These are phyloP conservation scores for Nitzschia putrida DNA, from an alignment of 108 stramenopile genomes.

Conservation along the genomic window DNA sequence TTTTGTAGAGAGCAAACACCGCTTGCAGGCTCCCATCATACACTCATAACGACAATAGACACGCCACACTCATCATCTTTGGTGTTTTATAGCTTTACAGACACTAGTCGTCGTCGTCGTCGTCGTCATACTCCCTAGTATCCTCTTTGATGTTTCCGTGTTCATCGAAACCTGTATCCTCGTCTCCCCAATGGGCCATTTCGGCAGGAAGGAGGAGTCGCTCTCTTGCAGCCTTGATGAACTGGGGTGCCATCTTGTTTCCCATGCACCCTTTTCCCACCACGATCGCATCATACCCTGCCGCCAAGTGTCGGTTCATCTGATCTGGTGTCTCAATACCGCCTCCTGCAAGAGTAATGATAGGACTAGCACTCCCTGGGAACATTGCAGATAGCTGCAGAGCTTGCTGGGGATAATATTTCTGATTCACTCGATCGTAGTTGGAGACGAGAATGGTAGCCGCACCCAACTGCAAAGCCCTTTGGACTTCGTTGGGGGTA, in stretches of 20 bases:
- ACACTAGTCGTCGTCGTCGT: not conserved
- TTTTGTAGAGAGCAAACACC: too few relatives aligned
- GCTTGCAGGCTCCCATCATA: too few relatives aligned
- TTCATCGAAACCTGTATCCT: conserved; percentile 80
- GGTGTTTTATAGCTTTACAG: not conserved
- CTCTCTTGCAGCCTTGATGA: conserved; percentile 84
- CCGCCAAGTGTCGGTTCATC: conserved; percentile 84
- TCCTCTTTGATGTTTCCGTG: conserved; percentile 69
- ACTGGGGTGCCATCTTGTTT: conserved; percentile 75
- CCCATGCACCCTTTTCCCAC: conserved; percentile 88
- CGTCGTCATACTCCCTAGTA: not conserved
- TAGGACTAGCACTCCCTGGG: conserved; percentile 84
- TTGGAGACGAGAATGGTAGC: conserved; percentile 85
- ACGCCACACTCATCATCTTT: not conserved
- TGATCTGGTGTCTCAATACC: conserved; percentile 71
- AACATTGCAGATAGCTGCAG: conserved; percentile 83
- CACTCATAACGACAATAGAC: not conserved
- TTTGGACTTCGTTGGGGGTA: conserved; percentile 82
- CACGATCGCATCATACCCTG: conserved; percentile 87
- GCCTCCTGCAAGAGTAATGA: conserved; percentile 82
- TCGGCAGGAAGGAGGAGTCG: conserved; percentile 86
- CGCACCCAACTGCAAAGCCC: conserved; percentile 75
- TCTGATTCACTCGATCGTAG: conserved; percentile 72
- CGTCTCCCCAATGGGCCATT: conserved; percentile 81
- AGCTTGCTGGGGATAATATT: conserved; percentile 75